These are phyloP conservation scores for Pyrenochaeta sp. DNA, from an alignment of 2,329 filamentous ascomycete species.

Conservation along the genomic window DNA sequence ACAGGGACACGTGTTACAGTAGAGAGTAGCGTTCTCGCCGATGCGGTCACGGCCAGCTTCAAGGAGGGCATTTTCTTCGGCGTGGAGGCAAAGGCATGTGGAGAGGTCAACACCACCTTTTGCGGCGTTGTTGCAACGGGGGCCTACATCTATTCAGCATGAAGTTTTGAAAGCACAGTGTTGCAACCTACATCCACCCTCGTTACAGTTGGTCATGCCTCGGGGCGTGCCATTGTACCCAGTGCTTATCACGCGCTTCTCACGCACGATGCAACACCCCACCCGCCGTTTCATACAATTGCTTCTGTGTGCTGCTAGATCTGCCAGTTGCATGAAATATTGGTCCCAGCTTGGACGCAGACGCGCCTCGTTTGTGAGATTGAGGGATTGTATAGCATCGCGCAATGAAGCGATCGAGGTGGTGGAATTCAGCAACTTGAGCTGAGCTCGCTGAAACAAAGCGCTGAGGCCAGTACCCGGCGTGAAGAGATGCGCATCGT, in stretches of 20 bases:
- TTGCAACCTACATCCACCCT: conserved; percentile 77
- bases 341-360: conserved; percentile 92
- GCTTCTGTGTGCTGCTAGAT: conserved; percentile 84
- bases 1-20: conserved; percentile 96
- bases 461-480: conserved; percentile 71
- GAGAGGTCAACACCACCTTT: conserved; percentile 76
- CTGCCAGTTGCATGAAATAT: conserved; percentile 98
- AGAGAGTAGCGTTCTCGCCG: conserved; percentile 80
- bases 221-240: conserved; percentile 98
- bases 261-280: conserved; percentile 88
- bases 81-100: conserved; percentile 96
- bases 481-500: conserved; percentile 80
- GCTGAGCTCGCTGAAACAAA: conserved; percentile 80
- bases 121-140: conserved; percentile 80
- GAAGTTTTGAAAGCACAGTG: not conserved
- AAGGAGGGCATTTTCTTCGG: conserved; percentile 94
- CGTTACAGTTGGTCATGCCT: conserved; percentile 86
- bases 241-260: conserved; percentile 88
- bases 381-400: conserved; percentile 74
- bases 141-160: conserved; percentile 47
- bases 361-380: conserved; percentile 80
- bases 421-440: conserved; percentile 87
- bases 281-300: conserved; percentile 99
- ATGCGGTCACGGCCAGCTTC: conserved; percentile 94
- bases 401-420: conserved; percentile 75